These are phyloP conservation scores for Ceratobasidium sp. DNA, from an alignment of 1,284 basidiomycete species.

Conservation along the genomic window DNA sequence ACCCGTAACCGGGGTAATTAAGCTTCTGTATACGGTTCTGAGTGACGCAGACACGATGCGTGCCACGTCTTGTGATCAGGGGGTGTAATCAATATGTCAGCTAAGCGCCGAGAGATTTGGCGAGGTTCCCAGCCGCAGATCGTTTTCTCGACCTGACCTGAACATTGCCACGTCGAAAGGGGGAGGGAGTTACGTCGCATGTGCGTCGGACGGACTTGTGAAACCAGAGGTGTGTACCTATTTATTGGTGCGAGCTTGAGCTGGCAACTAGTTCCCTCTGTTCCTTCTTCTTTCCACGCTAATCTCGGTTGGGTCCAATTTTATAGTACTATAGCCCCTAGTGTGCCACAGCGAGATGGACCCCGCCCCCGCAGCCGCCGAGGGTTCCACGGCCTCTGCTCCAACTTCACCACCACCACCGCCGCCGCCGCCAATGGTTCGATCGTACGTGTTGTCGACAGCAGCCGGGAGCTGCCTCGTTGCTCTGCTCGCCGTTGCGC, in stretches of 20 bases:
- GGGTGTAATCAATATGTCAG: too few species aligned
- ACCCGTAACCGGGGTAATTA: conserved; percentile 1
- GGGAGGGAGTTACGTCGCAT: conserved; percentile 37
- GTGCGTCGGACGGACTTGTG: conserved; percentile 21
- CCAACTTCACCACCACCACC: conserved; percentile 1
- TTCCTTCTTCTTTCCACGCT: conserved; percentile 9
- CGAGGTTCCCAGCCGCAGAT: not conserved
- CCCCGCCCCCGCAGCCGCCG: not conserved
- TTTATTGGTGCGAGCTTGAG: conserved; percentile 21
- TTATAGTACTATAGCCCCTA: conserved; percentile 9
- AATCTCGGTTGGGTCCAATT: not conserved
- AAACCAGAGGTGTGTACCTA: not conserved
- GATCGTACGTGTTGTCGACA: conserved; percentile 8
- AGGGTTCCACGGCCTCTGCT: not conserved
- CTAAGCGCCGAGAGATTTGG: conserved; percentile 30
- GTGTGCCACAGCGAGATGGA: conserved; percentile 1
- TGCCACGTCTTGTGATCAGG: conserved; percentile 2
- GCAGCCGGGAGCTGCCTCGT: conserved; percentile 24
- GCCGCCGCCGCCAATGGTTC: not conserved
- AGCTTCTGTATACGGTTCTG: not conserved
- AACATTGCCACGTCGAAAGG: conserved; percentile 11
- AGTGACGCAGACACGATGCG: not conserved
- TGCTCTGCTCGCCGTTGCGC: conserved; percentile 13
- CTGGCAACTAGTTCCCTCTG: conserved; percentile 15
- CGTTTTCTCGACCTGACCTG: not conserved